phyloP scores from a whole-genome alignment of 2,329 filamentous ascomycete species.

The Aureobasidium melanogenum region DNA sequence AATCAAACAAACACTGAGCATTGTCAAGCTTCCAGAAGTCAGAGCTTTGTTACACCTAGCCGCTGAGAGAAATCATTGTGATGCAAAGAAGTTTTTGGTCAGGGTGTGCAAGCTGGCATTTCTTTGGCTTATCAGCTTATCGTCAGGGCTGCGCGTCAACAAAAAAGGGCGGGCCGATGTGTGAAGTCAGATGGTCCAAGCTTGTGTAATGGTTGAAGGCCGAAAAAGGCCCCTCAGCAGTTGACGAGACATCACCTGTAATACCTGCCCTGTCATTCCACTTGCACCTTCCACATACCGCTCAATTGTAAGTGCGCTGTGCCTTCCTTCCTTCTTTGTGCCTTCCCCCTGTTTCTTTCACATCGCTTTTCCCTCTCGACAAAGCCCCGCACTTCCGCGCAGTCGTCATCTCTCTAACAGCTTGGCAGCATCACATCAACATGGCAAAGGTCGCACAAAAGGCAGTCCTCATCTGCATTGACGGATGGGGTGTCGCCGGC shows the following conservation, averaged over 20 bases:
- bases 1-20: no score
- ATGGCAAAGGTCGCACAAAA: conserved; percentile 64
- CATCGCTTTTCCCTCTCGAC: not conserved
- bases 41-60: no score
- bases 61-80: not conserved
- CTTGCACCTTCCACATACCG: not conserved
- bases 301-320: not conserved
- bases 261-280: not conserved
- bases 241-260: not conserved
- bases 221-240: not conserved
- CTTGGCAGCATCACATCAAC: not conserved
- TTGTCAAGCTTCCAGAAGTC: no score
- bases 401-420: not conserved
- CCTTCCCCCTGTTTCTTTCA: no score
- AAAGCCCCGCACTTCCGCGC: no score
- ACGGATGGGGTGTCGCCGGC: conserved; percentile 89
- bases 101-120: no score
- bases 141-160: not conserved
- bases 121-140: not conserved
- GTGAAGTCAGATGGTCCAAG: conserved; percentile 3
- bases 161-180: not conserved
- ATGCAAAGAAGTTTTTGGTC: not conserved
- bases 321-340: not conserved
- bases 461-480: conserved; percentile 82
- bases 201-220: not conserved